A percentile compares a stretch with the other conserved stretches of the same genome.
Evolutionary conservation across 192 early-diverging fungal genomes (phyloP).

Genomic region (Linnemannia exigua): DNA sequence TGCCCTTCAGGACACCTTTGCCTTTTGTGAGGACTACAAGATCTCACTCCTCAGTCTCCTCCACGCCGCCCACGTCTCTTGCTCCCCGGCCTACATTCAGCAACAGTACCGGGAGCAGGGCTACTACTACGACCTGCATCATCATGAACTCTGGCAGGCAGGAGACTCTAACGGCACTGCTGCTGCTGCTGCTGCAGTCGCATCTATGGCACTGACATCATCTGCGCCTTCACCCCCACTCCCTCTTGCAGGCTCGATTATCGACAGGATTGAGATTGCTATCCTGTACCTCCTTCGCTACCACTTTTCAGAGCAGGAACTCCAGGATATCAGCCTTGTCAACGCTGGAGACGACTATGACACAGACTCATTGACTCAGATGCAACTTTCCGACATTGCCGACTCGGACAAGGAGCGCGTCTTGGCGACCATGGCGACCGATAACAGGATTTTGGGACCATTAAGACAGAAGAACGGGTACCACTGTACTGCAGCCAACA

Average conservation of each 20-base stretch:
- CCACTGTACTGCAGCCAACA: background rate
- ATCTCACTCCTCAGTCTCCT: constrained; percentile 25
- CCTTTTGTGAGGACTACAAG: constrained; percentile 25
- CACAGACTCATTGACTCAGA: background rate
- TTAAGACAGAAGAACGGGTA: constrained; percentile 10
- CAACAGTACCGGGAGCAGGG: background rate
- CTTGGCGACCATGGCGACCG: background rate
- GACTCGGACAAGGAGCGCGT: constrained; percentile 7
- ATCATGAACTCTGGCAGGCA: background rate
- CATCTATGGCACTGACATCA: background rate
- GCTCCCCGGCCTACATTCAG: background rate
- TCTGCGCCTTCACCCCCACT: background rate
- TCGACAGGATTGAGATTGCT: constrained; percentile 19
- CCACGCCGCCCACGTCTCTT: background rate
- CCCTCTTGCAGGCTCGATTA: background rate
- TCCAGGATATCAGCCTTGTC: constrained; percentile 14
- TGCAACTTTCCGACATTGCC: constrained; percentile 12
- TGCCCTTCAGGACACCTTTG: background rate
- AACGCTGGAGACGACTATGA: constrained; percentile 12
- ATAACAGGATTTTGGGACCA: constrained; percentile 21
- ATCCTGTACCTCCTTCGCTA: constrained; percentile 19
- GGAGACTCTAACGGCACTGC: background rate
- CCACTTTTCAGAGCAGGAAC: constrained; percentile 1
- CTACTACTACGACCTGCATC: background rate
- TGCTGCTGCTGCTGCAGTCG: background rate